Evolutionary conservation across 768 basidiomycete species (phyloP), one percentile per base, ranked within the genome.

Genomic region (Lactarius hatsudake): DNA sequence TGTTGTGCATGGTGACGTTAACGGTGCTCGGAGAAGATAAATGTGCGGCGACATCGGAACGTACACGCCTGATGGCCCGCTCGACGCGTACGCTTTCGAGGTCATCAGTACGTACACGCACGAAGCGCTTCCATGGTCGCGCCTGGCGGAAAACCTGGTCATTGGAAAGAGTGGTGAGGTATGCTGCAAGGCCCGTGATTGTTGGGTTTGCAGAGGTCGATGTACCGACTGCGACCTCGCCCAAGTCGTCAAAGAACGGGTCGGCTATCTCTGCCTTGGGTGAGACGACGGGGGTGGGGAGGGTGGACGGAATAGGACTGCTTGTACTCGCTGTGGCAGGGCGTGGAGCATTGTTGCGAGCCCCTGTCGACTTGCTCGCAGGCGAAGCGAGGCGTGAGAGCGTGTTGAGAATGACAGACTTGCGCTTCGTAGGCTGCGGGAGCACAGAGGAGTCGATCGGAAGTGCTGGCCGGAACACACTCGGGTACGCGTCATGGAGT

Each of bases 11-110:
- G 17, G 64, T 65, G 13, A 71, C 64, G n/a, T 71, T 65, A 18
- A 71, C 70, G 2, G 70, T 71, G 59, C 66, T 71, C 48, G 45
- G 51, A 20, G 80, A 76, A 54, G 84, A 78, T 62, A 82, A 76
- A 73, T 94, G 92, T 13, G 87, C 87, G 12, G 90, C 91, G 26
- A 93, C 80, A 78, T 96, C 94, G 55, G 90, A 93, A 63, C 92
- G 81, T 23, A 93, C 91, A 34, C 91, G 87, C 79, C 94, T 93
- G 78, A 95, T 90, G 5, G 93, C 90, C 69, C 92, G 83, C 79
- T 95, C 93, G 48, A 91, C 87, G 54, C 93, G 86, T 7, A 88
- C 88, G 71, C 92, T 94, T 79, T 95, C 88, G 60, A 96, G 77
- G 76, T 96, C 94, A 73, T 96, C 94, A 3, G 87, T 89, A 64